Evolutionary conservation across 1,139 yeast genomes (phyloP).

Genomic region (Pichia sorboxylosa): DNA sequence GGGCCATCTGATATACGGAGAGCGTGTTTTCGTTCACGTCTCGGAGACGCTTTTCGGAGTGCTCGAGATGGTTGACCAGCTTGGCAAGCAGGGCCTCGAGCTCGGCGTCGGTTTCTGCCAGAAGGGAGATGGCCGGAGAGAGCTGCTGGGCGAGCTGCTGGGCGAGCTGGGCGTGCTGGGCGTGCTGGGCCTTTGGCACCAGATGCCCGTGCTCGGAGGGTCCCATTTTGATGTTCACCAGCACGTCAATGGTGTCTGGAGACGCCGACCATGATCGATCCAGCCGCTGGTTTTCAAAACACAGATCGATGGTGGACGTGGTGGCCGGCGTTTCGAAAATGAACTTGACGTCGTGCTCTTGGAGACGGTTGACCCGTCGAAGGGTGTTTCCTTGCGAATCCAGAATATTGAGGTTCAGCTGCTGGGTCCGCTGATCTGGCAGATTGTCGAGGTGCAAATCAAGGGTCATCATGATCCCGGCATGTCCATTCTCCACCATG

Average conservation of each 20-base stretch:
- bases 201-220: too few relatives aligned
- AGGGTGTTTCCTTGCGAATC: slow-evolving; percentile 19
- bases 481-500: too few relatives aligned
- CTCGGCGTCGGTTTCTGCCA: slow-evolving; percentile 14
- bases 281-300: slow-evolving; percentile 20
- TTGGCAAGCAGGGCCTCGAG: slow-evolving; percentile 12
- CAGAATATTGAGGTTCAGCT: slow-evolving; percentile 19
- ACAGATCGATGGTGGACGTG: slow-evolving; percentile 16
- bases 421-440: slow-evolving; percentile 13
- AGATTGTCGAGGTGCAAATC: slow-evolving; percentile 9
- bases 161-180: too few relatives aligned
- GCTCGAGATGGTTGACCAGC: slow-evolving; percentile 10
- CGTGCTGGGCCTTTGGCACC: too few relatives aligned
- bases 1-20: slow-evolving; percentile 10
- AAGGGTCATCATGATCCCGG: too few relatives aligned
- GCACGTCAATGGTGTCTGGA: slow-evolving; percentile 12
- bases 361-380: slow-evolving; percentile 17
- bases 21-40: slow-evolving; percentile 20
- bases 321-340: slow-evolving; percentile 12
- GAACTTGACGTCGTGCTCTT: slow-evolving; percentile 11
- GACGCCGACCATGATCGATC: slow-evolving; percentile 21
- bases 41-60: slow-evolving; percentile 16
- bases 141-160: too few relatives aligned
- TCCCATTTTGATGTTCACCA: slow-evolving; percentile 18
- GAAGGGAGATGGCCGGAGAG: too few relatives aligned